Evolutionary conservation across 2,329 filamentous ascomycete species (phyloP).

Genomic region (Knufia fluminis): DNA sequence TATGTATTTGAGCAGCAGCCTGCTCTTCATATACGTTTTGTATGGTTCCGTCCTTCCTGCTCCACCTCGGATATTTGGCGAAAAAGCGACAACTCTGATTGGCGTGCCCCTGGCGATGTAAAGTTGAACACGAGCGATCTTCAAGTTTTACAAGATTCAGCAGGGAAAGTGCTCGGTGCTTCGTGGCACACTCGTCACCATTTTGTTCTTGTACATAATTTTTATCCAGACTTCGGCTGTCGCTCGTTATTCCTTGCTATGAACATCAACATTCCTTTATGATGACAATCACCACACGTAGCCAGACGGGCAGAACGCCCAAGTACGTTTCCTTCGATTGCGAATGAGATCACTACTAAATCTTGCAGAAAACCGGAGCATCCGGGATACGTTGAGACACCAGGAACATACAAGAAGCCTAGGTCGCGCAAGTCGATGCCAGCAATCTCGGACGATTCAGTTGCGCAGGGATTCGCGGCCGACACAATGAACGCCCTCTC

Average conservation of each 20-base stretch:
- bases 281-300: conserved; percentile 43
- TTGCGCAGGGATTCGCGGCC: conserved; percentile 10
- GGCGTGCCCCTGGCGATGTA: not conserved
- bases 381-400: conserved; percentile 45
- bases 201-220: not conserved
- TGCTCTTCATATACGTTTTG: not conserved
- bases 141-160: too few species aligned
- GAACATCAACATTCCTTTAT: conserved; percentile 10
- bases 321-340: conserved; percentile 31
- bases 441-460: conserved; percentile 13
- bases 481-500: not conserved
- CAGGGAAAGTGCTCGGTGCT: too few species aligned
- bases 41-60: too few species aligned
- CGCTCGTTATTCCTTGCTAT: conserved; percentile 3
- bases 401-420: conserved; percentile 25
- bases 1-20: conserved; percentile 8
- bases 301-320: conserved; percentile 43
- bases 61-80: not conserved
- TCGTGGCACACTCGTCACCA: not conserved
- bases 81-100: not conserved
- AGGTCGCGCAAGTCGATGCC: conserved; percentile 17
- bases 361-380: conserved; percentile 41
- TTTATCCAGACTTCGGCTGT: not conserved
- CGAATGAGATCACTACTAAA: conserved; percentile 10
- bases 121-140: not conserved